Percentiles rank a stretch among this genome's conserved stretches.
Conservation (phyloP, 768 basidiomycete genomes). For the Suillus subaureus region DNA sequence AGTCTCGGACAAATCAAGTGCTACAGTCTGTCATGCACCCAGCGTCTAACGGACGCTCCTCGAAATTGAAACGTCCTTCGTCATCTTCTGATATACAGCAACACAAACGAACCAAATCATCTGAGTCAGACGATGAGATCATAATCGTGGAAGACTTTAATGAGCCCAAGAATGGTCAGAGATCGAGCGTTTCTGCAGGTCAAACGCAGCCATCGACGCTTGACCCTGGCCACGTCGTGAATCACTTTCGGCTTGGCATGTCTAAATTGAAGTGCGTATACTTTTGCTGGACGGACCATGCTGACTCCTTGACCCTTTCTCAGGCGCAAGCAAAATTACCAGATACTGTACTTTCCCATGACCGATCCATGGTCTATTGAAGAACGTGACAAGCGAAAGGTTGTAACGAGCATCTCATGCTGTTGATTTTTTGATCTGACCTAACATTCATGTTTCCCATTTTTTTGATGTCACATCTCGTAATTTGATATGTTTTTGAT, state of each 20-base stretch:
- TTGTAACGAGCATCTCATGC: constrained; percentile 52
- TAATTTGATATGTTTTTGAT: constrained; percentile 4
- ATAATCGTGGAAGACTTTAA: constrained; percentile 24
- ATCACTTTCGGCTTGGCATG: constrained; percentile 51
- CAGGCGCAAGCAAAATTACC: constrained; percentile 58
- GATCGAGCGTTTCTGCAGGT: constrained; percentile 1
- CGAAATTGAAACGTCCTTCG: constrained; percentile 26
- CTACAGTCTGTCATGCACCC: constrained; percentile 14
- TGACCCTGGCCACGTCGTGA: constrained; percentile 39
- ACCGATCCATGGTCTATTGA: constrained; percentile 56
- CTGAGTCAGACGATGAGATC: constrained; percentile 31
- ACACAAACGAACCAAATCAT: constrained; percentile 23
- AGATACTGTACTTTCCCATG: constrained; percentile 84
- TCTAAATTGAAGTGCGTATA: constrained; percentile 45
- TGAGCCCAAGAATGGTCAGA: constrained; percentile 9
- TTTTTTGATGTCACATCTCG: not conserved
- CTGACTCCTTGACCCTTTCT: not conserved
- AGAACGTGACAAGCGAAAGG: constrained; percentile 51
- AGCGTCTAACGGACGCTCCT: constrained; percentile 4
- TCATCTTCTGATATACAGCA: constrained; percentile 28
- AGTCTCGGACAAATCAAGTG: constrained; percentile 18
- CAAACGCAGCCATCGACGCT: constrained; percentile 17
- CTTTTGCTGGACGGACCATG: not conserved
- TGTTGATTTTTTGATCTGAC: constrained; percentile 16
- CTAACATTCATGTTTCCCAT: not conserved